These are phyloP conservation scores for Ascochyta lentis DNA, from an alignment of 2,329 filamentous ascomycete species.

Conservation along the genomic window DNA sequence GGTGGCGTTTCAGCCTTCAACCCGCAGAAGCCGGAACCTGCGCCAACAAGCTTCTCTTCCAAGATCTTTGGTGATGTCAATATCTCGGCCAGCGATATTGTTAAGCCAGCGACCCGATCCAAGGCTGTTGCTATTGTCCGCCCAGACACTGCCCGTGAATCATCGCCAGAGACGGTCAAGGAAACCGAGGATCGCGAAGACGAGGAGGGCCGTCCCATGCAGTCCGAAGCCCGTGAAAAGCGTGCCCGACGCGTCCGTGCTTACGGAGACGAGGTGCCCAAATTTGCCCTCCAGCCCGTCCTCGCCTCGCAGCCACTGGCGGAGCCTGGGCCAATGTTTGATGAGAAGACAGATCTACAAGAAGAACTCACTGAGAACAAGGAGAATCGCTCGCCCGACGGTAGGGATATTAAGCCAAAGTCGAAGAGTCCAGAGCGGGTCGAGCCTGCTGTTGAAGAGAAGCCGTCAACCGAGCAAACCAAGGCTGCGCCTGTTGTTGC, in stretches of 20 bases:
- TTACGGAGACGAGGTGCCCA: constrained; percentile 75
- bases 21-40: constrained; percentile 28
- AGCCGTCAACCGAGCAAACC: constrained; percentile 25
- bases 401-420: constrained; percentile 29
- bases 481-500: constrained; percentile 19
- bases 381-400: constrained; percentile 45
- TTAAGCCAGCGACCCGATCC: constrained; percentile 72
- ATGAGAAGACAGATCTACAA: constrained; percentile 28
- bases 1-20: constrained; percentile 29
- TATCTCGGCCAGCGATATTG: constrained; percentile 65
- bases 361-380: constrained; percentile 42
- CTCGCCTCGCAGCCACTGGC: constrained; percentile 48
- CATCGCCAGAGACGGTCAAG: constrained; percentile 52
- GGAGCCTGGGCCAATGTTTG: constrained; percentile 36
- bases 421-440: constrained; percentile 39
- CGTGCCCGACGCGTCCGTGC: constrained; percentile 70
- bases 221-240: constrained; percentile 74
- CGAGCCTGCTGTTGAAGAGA: constrained; percentile 18
- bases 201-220: constrained; percentile 66
- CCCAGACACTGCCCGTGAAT: constrained; percentile 57
- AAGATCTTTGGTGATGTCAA: constrained; percentile 53
- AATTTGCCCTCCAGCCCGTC: constrained; percentile 66
- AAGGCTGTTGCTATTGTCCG: constrained; percentile 84
- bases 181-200: constrained; percentile 57
- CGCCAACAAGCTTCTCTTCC: constrained; percentile 40